These are phyloP conservation scores for Vittaforma corneae DNA, from an alignment of 371 early-diverging fungal genomes.

Conservation along the genomic window DNA sequence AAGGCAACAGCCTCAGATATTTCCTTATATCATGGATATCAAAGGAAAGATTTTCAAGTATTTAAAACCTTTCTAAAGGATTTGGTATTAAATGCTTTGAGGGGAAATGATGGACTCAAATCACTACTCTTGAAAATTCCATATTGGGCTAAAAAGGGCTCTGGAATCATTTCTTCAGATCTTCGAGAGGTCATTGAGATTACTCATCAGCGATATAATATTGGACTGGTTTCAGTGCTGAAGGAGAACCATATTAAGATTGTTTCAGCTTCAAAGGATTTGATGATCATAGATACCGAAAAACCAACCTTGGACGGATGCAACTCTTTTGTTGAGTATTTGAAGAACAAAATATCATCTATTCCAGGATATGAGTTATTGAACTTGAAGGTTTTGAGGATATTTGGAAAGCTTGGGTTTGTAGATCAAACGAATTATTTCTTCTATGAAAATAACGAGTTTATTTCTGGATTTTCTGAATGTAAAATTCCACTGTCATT, in stretches of 20 bases:
- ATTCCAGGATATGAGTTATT: constrained; percentile 28
- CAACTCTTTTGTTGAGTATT: constrained; percentile 17
- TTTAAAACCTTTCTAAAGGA: constrained; percentile 30
- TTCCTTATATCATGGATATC: constrained; percentile 17
- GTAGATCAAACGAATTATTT: constrained; percentile 31
- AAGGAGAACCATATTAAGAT: constrained; percentile 29
- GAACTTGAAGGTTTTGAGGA: constrained; percentile 18
- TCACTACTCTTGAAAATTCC: constrained; percentile 20
- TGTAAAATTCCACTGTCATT: constrained; percentile 24
- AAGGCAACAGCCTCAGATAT: constrained; percentile 9
- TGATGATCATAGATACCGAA: constrained; percentile 28
- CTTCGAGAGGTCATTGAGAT: constrained; percentile 30
- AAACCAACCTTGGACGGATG: constrained; percentile 22
- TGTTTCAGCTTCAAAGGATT: constrained; percentile 29
- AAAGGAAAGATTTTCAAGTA: constrained; percentile 31
- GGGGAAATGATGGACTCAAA: constrained; percentile 15
- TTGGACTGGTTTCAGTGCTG: constrained; percentile 21
- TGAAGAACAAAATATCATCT: constrained; percentile 6
- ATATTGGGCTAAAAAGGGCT: constrained; percentile 38
- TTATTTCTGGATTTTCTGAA: constrained; percentile 10
- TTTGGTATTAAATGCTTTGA: constrained; percentile 12
- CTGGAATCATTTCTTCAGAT: constrained; percentile 25
- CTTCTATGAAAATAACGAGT: constrained; percentile 14
- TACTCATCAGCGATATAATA: constrained; percentile 40
- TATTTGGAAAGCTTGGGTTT: constrained; percentile 39